Percentiles rank a stretch among this genome's conserved stretches.
Evolutionary conservation across 495 filamentous ascomycete genomes (phyloP).

Genomic region (Daldinia grandis): DNA sequence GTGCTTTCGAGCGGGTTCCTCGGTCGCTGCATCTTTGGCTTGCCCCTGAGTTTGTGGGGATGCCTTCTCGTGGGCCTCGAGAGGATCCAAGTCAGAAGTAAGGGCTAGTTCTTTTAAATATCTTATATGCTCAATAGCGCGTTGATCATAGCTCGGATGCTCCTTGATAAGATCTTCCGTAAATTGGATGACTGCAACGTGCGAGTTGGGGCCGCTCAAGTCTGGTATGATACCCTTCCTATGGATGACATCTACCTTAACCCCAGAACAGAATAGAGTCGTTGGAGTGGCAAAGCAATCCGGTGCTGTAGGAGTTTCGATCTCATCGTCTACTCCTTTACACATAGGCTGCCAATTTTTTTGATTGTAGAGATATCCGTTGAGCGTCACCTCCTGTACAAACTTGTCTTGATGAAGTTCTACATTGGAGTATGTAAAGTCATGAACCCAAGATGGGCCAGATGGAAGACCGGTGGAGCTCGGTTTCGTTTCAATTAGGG

Average conservation of each 20-base stretch:
- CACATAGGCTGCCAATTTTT: background rate
- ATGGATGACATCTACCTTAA: background rate
- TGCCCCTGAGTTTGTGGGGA: no score
- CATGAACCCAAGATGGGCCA: constrained; percentile 7
- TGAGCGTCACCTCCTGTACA: constrained; percentile 2
- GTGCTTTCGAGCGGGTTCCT: no score
- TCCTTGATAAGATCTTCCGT: background rate
- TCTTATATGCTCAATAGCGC: no score
- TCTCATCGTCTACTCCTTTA: background rate
- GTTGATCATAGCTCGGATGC: background rate
- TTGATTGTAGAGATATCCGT: background rate
- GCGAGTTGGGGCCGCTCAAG: no score
- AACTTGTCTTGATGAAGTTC: background rate
- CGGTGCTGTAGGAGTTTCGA: background rate
- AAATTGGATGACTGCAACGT: background rate
- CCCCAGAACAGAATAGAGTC: constrained; percentile 1
- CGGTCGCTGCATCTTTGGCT: no score
- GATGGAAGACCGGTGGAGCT: background rate
- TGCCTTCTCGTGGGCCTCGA: no score
- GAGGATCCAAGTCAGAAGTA: no score
- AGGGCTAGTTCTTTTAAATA: no score
- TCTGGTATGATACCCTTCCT: background rate
- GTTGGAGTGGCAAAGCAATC: constrained; percentile 15
- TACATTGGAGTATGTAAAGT: constrained; percentile 5
- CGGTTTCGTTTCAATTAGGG: background rate